A percentile compares a stretch with the other conserved stretches of the same genome.
Conservation (phyloP, 1,284 basidiomycete species). For the Rhodotorula sp. region DNA sequence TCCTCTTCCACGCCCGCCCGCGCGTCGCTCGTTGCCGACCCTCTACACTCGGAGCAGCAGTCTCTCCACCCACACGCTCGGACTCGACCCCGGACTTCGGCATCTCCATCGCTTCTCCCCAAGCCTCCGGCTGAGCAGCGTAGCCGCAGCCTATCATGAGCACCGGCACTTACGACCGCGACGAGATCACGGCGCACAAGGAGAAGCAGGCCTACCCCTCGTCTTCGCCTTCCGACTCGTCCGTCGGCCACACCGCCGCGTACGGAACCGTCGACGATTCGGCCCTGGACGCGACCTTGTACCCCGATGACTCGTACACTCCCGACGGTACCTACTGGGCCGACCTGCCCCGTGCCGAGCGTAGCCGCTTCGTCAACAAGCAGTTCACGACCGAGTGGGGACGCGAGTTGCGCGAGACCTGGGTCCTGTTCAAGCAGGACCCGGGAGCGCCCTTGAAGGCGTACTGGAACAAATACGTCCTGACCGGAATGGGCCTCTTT, state of each 20-base stretch:
- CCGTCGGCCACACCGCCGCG: not conserved
- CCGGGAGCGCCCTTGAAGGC: constrained; percentile 51
- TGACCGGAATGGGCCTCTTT: constrained; percentile 52
- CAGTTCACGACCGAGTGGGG: constrained; percentile 53
- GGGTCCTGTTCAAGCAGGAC: constrained; percentile 57
- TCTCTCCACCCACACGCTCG: too few relatives aligned
- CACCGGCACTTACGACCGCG: not conserved
- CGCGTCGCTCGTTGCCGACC: too few relatives aligned
- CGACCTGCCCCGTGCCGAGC: constrained; percentile 46
- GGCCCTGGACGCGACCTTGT: constrained; percentile 26
- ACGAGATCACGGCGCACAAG: not conserved
- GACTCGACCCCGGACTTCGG: too few relatives aligned
- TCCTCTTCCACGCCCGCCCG: too few relatives aligned
- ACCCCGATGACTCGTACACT: constrained; percentile 44
- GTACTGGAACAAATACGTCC: constrained; percentile 56
- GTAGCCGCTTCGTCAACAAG: constrained; percentile 52
- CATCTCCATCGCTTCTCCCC: too few relatives aligned
- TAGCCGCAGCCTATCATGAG: too few relatives aligned
- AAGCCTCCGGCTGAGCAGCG: too few relatives aligned
- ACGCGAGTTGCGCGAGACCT: constrained; percentile 53
- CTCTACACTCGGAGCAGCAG: too few relatives aligned
- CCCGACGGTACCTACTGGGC: constrained; percentile 49
- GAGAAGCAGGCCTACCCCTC: constrained; percentile 3
- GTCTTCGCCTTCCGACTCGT: not conserved
- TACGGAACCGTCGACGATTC: constrained; percentile 6